Conservation (phyloP, 2,329 filamentous ascomycete species). For the Trichoderma lentiforme region DNA sequence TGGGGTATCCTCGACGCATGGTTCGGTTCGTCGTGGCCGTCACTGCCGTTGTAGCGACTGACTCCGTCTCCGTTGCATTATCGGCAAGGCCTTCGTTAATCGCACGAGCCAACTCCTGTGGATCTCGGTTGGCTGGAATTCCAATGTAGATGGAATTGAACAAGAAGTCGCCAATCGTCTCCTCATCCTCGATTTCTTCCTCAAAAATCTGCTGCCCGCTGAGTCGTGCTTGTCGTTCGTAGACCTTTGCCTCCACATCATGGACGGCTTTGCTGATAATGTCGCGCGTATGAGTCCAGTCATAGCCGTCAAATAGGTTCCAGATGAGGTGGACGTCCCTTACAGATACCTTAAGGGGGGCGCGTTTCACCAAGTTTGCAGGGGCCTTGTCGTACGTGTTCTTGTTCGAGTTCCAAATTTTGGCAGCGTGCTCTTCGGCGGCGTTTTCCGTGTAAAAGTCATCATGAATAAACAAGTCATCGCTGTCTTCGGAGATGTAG, state of each 20-base stretch:
- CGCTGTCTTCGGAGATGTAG: slow-evolving; percentile 48
- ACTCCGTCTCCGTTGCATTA: slow-evolving; percentile 82
- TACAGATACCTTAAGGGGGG: slow-evolving; percentile 73
- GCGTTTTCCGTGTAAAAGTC: slow-evolving; percentile 69
- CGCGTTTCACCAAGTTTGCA: slow-evolving; percentile 57
- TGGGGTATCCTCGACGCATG: slow-evolving; percentile 40
- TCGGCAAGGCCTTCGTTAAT: slow-evolving; percentile 91
- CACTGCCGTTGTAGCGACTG: slow-evolving; percentile 72
- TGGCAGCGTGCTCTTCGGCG: slow-evolving; percentile 62
- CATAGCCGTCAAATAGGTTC: slow-evolving; percentile 97
- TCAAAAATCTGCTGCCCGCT: slow-evolving; percentile 58
- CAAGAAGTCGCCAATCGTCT: slow-evolving; percentile 86
- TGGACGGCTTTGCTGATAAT: slow-evolving; percentile 84
- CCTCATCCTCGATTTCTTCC: slow-evolving; percentile 75
- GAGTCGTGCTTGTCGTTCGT: slow-evolving; percentile 63
- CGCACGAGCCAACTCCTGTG: slow-evolving; percentile 72
- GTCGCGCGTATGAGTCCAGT: slow-evolving; percentile 86
- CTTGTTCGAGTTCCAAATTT: slow-evolving; percentile 74
- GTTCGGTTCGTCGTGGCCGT: slow-evolving; percentile 56
- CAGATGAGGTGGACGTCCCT: slow-evolving; percentile 91
- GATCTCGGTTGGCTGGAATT: slow-evolving; percentile 81
- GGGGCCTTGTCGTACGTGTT: slow-evolving; percentile 71
- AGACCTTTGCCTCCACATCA: slow-evolving; percentile 78
- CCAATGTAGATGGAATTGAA: slow-evolving; percentile 99
- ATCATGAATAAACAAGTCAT: slow-evolving; percentile 69